These are phyloP conservation scores for Linum lewisii DNA, from an alignment of 345 rosid genomes.

Conservation along the genomic window DNA sequence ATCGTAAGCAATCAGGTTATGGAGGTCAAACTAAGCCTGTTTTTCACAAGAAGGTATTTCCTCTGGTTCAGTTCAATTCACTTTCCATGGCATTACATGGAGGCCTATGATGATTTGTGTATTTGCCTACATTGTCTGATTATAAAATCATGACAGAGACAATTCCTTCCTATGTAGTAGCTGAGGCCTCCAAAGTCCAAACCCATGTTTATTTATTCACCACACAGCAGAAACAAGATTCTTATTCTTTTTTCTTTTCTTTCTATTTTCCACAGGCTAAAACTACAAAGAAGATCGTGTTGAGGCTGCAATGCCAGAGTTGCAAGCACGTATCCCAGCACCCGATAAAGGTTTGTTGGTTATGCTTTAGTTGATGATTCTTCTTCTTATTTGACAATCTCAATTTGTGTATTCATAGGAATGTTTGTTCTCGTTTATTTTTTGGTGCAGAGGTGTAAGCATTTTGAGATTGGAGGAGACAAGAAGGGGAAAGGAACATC, in stretches of 20 bases:
- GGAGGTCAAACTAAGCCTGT: slow-evolving; percentile 88
- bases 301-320: slow-evolving; percentile 74
- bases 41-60: slow-evolving; percentile 68
- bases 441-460: neutral
- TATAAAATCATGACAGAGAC: neutral
- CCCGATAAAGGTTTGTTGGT: slow-evolving; percentile 41
- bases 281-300: slow-evolving; percentile 78
- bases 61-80: neutral
- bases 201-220: no score
- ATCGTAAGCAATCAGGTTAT: slow-evolving; percentile 72
- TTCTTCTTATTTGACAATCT: no score
- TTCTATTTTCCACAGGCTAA: slow-evolving; percentile 35
- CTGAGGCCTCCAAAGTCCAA: neutral
- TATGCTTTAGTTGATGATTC: neutral
- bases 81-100: neutral
- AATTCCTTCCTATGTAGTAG: neutral
- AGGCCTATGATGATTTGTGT: neutral
- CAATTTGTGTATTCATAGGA: neutral
- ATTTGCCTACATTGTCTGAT: neutral
- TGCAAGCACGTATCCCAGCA: slow-evolving; percentile 80
- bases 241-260: neutral
- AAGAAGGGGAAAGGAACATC: neutral
- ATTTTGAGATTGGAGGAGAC: neutral
- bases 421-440: neutral
- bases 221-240: neutral